Conservation (phyloP, 1,284 basidiomycete species). For the Bjerkandera adusta region DNA sequence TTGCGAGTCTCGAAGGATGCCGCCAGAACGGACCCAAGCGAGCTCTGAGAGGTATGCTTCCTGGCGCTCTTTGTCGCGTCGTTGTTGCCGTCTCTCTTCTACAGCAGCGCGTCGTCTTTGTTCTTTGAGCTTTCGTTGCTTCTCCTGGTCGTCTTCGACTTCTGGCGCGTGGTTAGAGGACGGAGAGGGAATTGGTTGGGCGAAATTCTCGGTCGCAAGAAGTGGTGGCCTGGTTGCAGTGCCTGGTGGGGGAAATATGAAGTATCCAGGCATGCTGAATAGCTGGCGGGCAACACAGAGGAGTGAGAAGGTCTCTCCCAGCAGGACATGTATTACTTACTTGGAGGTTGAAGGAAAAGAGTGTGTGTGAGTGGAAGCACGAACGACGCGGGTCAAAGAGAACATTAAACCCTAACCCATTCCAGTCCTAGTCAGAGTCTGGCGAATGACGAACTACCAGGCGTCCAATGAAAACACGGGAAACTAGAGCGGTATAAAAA, state of each 20-base stretch:
- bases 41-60: conserved; percentile 44
- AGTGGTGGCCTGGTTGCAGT: background rate
- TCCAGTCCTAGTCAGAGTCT: too few relatives aligned
- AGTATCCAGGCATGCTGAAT: conserved; percentile 8
- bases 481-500: too few relatives aligned
- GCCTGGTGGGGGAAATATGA: conserved; percentile 7
- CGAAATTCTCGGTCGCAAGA: background rate
- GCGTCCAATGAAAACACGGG: too few relatives aligned
- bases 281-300: background rate
- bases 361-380: background rate
- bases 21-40: conserved; percentile 58
- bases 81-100: conserved; percentile 21
- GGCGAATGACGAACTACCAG: too few relatives aligned
- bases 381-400: too few relatives aligned
- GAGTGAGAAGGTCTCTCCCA: background rate
- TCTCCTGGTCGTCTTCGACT: conserved; percentile 1
- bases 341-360: background rate
- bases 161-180: background rate
- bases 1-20: conserved; percentile 46
- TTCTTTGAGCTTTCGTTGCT: conserved; percentile 8
- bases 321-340: background rate
- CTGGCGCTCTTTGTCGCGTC: conserved; percentile 29
- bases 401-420: too few relatives aligned
- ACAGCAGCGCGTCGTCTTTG: conserved; percentile 11
- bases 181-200: background rate